Conservation (phyloP, 192 early-diverging fungal genomes). For the Backusella psychrophila region DNA sequence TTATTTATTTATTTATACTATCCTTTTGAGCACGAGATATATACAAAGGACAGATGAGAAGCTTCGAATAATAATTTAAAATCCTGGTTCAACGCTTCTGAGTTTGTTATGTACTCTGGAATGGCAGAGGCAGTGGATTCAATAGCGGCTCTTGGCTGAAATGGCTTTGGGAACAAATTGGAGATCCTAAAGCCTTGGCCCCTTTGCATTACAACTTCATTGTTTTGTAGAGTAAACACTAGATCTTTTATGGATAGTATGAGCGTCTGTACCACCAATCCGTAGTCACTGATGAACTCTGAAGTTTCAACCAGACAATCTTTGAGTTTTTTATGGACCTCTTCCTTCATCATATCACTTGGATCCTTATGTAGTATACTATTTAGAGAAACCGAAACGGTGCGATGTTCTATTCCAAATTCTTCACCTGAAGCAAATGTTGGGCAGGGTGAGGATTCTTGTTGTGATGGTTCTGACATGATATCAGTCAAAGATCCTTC, state of each 20-base stretch:
- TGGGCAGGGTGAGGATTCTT: too few species aligned
- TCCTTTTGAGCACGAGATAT: too few species aligned
- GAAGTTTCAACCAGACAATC: neutral
- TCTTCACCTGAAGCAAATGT: too few species aligned
- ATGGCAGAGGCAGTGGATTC: neutral
- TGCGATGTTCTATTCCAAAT: neutral
- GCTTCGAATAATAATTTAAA: neutral
- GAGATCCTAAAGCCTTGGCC: neutral
- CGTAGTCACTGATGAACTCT: neutral
- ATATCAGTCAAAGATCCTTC: too few species aligned
- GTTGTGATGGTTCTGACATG: too few species aligned
- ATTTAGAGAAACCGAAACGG: neutral
- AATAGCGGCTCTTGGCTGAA: neutral
- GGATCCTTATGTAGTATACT: neutral
- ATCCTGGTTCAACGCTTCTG: neutral
- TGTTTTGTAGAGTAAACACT: neutral
- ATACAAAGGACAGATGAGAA: neutral
- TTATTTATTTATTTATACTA: too few species aligned
- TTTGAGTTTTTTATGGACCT: neutral
- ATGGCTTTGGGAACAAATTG: neutral
- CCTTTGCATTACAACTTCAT: neutral
- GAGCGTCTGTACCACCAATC: neutral
- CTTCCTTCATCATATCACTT: neutral
- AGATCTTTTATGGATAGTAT: neutral
- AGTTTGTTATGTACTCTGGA: neutral